These are phyloP conservation scores for Aspergillus ochraceoroseus DNA, from an alignment of 2,329 filamentous ascomycete genomes.

Conservation along the genomic window DNA sequence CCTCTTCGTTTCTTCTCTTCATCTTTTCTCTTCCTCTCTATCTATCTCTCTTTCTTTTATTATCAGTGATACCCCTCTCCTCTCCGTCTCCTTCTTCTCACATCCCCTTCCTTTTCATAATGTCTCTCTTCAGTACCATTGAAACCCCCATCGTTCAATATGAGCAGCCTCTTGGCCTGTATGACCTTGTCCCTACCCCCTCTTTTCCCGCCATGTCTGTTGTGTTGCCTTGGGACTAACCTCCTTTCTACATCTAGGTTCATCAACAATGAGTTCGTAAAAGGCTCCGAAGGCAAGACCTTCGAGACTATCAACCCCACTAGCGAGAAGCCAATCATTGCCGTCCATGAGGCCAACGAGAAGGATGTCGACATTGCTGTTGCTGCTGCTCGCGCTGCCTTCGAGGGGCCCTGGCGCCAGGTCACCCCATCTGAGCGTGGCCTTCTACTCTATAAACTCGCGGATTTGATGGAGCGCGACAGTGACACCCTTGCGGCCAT, in stretches of 20 bases:
- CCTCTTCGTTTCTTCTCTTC: not conserved
- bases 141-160: constrained; percentile 36
- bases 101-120: constrained; percentile 11
- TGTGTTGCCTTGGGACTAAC: no score
- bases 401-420: constrained; percentile 66
- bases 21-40: not conserved
- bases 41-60: constrained; percentile 3
- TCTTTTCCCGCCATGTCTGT: not conserved
- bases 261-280: constrained; percentile 55
- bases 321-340: constrained; percentile 78
- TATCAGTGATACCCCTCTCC: constrained; percentile 12
- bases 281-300: constrained; percentile 76
- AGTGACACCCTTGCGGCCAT: constrained; percentile 69
- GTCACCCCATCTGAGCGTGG: constrained; percentile 67
- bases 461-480: constrained; percentile 75
- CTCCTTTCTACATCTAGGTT: constrained; percentile 41
- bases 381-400: constrained; percentile 76
- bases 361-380: constrained; percentile 74
- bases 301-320: constrained; percentile 89
- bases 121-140: constrained; percentile 33
- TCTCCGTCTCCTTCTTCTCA: not conserved
- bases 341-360: constrained; percentile 78
- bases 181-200: constrained; percentile 12
- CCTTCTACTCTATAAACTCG: constrained; percentile 66
- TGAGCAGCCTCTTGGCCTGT: constrained; percentile 40